These are phyloP conservation scores for Gentiana straminea DNA, from an alignment of 257 asterid species.

Conservation along the genomic window DNA sequence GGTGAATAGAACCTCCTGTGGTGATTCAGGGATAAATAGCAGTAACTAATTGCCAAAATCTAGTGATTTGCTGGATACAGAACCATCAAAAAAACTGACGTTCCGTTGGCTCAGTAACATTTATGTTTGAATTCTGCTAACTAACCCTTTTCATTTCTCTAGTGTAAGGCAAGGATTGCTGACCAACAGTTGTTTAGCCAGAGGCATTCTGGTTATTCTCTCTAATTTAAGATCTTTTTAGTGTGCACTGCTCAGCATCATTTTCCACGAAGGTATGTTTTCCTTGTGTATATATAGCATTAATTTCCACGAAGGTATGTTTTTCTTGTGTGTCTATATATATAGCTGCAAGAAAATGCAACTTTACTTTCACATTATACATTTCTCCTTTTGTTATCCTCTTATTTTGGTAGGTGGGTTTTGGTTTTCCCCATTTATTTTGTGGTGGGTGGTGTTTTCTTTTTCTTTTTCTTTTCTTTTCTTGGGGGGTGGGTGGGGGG, in stretches of 20 bases:
- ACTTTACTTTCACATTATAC: constrained; percentile 5
- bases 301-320: neutral
- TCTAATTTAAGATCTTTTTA: constrained; percentile 31
- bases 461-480: too few species aligned
- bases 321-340: neutral
- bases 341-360: constrained; percentile 13
- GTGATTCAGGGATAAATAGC: constrained; percentile 17
- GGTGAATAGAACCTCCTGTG: too few species aligned
- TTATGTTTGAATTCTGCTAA: constrained; percentile 25
- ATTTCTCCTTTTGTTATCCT: neutral
- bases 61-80: constrained; percentile 34
- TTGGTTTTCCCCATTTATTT: too few species aligned
- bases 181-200: constrained; percentile 40
- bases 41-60: constrained; percentile 25
- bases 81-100: constrained; percentile 18
- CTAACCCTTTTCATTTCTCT: constrained; percentile 46
- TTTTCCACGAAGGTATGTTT: constrained; percentile 46
- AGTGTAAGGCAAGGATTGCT: constrained; percentile 54
- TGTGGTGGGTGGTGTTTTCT: too few species aligned
- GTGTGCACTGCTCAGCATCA: constrained; percentile 34
- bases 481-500: too few species aligned
- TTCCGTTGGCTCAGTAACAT: constrained; percentile 23
- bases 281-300: constrained; percentile 1
- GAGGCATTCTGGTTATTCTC: constrained; percentile 47
- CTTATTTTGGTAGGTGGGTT: too few species aligned